Evolutionary conservation across 2,329 filamentous ascomycete genomes (phyloP).

Genomic region (Talaromyces sp.): DNA sequence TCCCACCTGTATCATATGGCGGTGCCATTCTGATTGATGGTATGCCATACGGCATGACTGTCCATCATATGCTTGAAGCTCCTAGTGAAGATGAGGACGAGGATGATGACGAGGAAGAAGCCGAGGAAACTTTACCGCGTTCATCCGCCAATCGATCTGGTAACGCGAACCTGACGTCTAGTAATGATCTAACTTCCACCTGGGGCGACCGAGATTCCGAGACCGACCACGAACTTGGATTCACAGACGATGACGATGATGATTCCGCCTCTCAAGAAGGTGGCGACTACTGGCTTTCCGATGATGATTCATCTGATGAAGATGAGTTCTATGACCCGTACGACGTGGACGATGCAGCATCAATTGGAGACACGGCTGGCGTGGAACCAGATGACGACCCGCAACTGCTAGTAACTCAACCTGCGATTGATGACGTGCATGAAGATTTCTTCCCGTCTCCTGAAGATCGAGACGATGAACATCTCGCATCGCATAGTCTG

Average conservation of each 20-base stretch:
- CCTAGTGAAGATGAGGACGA: slow-evolving; percentile 53
- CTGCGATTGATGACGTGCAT: slow-evolving; percentile 80
- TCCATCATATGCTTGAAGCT: slow-evolving; percentile 88
- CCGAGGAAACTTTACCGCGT: slow-evolving; percentile 35
- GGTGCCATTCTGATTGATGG: slow-evolving; percentile 82
- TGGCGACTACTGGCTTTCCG: slow-evolving; percentile 44
- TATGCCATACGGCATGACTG: slow-evolving; percentile 86
- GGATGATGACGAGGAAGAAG: slow-evolving; percentile 34
- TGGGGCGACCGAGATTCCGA: slow-evolving; percentile 41
- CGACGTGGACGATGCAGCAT: slow-evolving; percentile 54
- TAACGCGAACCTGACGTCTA: slow-evolving; percentile 22
- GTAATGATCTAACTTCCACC: slow-evolving; percentile 34
- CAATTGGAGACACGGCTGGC: slow-evolving; percentile 72
- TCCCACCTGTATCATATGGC: slow-evolving; percentile 87
- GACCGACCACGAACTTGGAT: slow-evolving; percentile 45
- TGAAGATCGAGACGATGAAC: slow-evolving; percentile 72
- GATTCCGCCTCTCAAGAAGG: slow-evolving; percentile 36
- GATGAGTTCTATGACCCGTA: slow-evolving; percentile 43
- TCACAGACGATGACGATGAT: slow-evolving; percentile 54
- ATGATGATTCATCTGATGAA: slow-evolving; percentile 52
- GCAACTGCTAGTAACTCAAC: slow-evolving; percentile 81
- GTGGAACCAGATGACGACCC: slow-evolving; percentile 71
- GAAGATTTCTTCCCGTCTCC: slow-evolving; percentile 79
- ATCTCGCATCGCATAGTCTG: slow-evolving; percentile 74
- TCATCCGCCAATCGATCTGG: slow-evolving; percentile 44